Evolutionary conservation across 2,329 filamentous ascomycete genomes (phyloP).

Genomic region (Trichoderma sp.): DNA sequence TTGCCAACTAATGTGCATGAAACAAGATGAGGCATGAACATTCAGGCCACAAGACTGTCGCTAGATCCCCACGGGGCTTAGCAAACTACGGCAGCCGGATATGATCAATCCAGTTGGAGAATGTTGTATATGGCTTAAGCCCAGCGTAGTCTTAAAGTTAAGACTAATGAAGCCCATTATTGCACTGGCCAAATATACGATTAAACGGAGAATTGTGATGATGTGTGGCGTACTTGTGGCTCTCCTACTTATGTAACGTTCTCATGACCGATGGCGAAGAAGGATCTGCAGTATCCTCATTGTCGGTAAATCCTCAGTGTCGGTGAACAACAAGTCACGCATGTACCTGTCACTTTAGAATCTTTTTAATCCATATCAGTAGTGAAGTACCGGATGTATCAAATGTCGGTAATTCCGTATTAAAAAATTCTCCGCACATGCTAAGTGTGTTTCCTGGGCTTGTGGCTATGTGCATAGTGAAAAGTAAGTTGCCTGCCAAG

Average conservation of each 20-base stretch:
- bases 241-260: background rate
- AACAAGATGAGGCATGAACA: background rate
- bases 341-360: background rate
- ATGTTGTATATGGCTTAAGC: background rate
- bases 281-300: background rate
- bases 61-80: background rate
- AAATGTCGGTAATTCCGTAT: background rate
- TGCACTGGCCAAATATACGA: background rate
- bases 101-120: background rate
- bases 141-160: background rate
- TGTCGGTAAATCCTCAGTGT: background rate
- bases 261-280: background rate
- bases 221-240: background rate
- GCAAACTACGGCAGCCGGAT: background rate
- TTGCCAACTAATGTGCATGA: background rate
- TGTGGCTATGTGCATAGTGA: background rate
- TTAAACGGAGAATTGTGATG: background rate
- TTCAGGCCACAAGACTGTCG: background rate
- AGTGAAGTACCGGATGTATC: background rate
- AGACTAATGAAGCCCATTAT: background rate
- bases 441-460: fast-evolving
- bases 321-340: background rate
- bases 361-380: background rate
- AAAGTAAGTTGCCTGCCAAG: background rate
- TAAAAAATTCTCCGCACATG: background rate